A percentile compares a stretch with the other conserved stretches of the same genome.
These are phyloP conservation scores for Phytophthora syringae DNA, from an alignment of 352 stramenopile species.

Conservation along the genomic window DNA sequence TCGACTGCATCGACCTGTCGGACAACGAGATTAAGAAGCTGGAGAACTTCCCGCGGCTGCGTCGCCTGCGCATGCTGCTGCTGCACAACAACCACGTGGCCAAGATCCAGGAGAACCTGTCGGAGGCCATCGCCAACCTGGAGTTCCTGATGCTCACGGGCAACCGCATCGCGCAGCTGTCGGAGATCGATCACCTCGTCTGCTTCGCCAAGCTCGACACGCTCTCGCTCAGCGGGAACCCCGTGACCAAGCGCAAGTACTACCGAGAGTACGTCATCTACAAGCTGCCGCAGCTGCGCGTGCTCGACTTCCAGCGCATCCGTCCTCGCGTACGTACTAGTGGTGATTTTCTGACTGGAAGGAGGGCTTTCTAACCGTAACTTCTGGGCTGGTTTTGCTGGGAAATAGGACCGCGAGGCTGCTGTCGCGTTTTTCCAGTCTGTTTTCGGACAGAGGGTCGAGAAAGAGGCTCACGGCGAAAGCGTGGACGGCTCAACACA, in stretches of 20 bases:
- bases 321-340: constrained; percentile 61
- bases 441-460: constrained; percentile 66
- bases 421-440: constrained; percentile 80
- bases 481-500: constrained; percentile 46
- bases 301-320: constrained; percentile 90
- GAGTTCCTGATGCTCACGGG: constrained; percentile 92
- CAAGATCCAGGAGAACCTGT: constrained; percentile 82
- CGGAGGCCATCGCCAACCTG: constrained; percentile 83
- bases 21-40: constrained; percentile 96
- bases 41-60: constrained; percentile 93
- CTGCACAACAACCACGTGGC: constrained; percentile 94
- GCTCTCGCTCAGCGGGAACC: constrained; percentile 88
- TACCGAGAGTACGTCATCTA: constrained; percentile 94
- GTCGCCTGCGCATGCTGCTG: constrained; percentile 91
- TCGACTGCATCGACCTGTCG: constrained; percentile 94
- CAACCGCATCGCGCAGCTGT: constrained; percentile 85
- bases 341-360: not conserved
- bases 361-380: not conserved
- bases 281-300: constrained; percentile 85
- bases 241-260: constrained; percentile 89
- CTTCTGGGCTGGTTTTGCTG: constrained; percentile 7
- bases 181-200: constrained; percentile 84
- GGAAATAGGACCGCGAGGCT: constrained; percentile 75
- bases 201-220: constrained; percentile 88
- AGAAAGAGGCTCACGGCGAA: constrained; percentile 61